Evolutionary conservation across 805 yeast species (phyloP).

Genomic region (Hemisphaericaspora nanyangensis): DNA sequence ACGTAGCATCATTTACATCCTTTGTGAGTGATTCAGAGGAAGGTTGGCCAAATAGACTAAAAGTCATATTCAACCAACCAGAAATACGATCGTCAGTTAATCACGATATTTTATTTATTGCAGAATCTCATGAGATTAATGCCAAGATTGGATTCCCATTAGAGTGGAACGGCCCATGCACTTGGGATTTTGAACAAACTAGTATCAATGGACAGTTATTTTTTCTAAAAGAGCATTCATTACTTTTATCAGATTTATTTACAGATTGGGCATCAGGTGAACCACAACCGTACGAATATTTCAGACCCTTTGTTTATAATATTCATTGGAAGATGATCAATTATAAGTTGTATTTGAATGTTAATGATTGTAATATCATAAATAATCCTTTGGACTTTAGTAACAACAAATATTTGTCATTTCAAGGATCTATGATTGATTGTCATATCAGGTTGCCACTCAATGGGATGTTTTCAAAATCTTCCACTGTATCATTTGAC

Average conservation of each 20-base stretch:
- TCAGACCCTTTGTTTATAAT: constrained; percentile 65
- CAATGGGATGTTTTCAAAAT: constrained; percentile 47
- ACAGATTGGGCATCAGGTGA: constrained; percentile 76
- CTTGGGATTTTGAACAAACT: constrained; percentile 58
- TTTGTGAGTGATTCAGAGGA: constrained; percentile 48
- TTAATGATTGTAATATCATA: constrained; percentile 84
- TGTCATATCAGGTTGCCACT: constrained; percentile 56
- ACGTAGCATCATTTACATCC: constrained; percentile 43
- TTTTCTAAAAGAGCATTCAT: constrained; percentile 76
- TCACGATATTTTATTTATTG: constrained; percentile 72
- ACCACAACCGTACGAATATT: constrained; percentile 67
- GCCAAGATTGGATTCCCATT: constrained; percentile 69
- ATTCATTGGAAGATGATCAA: constrained; percentile 56
- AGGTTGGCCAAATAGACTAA: constrained; percentile 52
- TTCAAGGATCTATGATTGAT: constrained; percentile 58
- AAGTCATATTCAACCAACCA: constrained; percentile 45
- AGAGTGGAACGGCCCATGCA: constrained; percentile 75
- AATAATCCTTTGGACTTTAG: constrained; percentile 82
- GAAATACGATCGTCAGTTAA: constrained; percentile 82
- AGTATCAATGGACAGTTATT: constrained; percentile 57
- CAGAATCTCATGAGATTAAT: constrained; percentile 51
- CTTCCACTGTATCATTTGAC: constrained; percentile 48
- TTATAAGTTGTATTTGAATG: constrained; percentile 66
- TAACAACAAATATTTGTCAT: constrained; percentile 72
- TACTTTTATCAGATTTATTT: constrained; percentile 65